These are phyloP conservation scores for Paxillus rubicundulus DNA, from an alignment of 768 basidiomycete genomes.

Conservation along the genomic window DNA sequence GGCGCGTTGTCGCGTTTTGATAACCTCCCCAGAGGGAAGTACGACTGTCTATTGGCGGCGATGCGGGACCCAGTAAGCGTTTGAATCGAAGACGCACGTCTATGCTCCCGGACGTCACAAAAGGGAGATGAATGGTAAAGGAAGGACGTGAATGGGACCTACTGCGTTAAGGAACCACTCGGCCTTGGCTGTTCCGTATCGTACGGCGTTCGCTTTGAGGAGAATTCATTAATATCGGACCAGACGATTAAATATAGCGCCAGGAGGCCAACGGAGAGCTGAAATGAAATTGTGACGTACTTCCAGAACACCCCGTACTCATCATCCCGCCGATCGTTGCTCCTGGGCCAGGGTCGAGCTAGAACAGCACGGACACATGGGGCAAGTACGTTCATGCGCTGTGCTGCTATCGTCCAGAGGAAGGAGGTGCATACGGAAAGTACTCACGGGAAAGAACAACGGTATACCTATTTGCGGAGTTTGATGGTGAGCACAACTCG, in stretches of 20 bases:
- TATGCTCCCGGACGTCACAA: neutral
- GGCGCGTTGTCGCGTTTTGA: conserved; percentile 78
- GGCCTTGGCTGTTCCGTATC: conserved; percentile 85
- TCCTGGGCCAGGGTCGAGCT: conserved; percentile 76
- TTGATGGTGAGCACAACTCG: neutral
- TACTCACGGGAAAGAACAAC: conserved; percentile 76
- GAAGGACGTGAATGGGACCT: conserved; percentile 18
- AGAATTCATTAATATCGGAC: conserved; percentile 15
- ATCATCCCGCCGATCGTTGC: conserved; percentile 88
- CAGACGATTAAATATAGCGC: neutral
- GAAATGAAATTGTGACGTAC: conserved; percentile 36
- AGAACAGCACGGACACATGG: neutral
- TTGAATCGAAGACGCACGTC: neutral
- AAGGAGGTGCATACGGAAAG: neutral
- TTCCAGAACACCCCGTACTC: conserved; percentile 84
- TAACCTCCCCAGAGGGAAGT: conserved; percentile 83
- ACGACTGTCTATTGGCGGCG: conserved; percentile 67
- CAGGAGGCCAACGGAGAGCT: conserved; percentile 1
- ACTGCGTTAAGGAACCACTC: conserved; percentile 91
- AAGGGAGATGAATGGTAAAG: neutral
- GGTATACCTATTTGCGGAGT: conserved; percentile 52
- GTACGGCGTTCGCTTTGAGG: conserved; percentile 65
- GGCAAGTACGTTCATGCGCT: neutral
- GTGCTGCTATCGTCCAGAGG: neutral
- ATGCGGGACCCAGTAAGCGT: neutral